These are phyloP conservation scores for Cryptococcus amylolentus DNA, from an alignment of 1,284 basidiomycete genomes.

Conservation along the genomic window DNA sequence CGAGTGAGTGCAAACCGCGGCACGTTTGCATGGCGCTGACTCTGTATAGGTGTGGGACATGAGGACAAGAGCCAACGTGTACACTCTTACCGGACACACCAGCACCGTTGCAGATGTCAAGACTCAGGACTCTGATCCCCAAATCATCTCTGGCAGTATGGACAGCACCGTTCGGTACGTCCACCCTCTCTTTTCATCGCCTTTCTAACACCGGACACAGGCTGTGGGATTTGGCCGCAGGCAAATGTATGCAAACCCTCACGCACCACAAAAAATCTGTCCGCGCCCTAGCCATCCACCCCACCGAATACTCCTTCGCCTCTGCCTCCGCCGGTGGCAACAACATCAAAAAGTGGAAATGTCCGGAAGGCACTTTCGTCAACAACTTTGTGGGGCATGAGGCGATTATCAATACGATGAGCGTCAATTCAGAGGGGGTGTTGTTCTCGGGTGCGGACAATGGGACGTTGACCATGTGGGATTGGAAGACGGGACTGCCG, in stretches of 20 bases:
- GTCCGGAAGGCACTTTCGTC: constrained; percentile 90
- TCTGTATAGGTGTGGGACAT: constrained; percentile 79
- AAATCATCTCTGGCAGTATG: constrained; percentile 97
- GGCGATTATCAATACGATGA: constrained; percentile 93
- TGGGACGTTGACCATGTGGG: constrained; percentile 84
- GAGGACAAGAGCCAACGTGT: constrained; percentile 93
- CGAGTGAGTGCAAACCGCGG: constrained; percentile 55
- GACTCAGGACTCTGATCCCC: constrained; percentile 93
- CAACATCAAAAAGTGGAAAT: constrained; percentile 99
- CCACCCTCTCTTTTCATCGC: constrained; percentile 9
- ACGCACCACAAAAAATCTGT: constrained; percentile 99
- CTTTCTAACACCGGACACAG: constrained; percentile 47
- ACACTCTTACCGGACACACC: constrained; percentile 88
- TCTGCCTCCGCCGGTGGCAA: constrained; percentile 92
- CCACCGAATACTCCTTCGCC: constrained; percentile 93
- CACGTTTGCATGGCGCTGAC: not conserved
- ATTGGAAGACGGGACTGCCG: constrained; percentile 88
- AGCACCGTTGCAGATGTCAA: constrained; percentile 91
- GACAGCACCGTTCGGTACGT: constrained; percentile 85
- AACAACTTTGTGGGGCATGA: constrained; percentile 95
- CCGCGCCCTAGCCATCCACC: constrained; percentile 86
- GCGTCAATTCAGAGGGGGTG: constrained; percentile 91
- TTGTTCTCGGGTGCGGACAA: constrained; percentile 95
- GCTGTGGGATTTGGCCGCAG: constrained; percentile 97
- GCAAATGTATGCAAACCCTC: constrained; percentile 89